A percentile compares a stretch with the other conserved stretches of the same genome.
These are phyloP conservation scores for Rhypophila decipiens DNA, from an alignment of 495 filamentous ascomycete species.

Conservation along the genomic window DNA sequence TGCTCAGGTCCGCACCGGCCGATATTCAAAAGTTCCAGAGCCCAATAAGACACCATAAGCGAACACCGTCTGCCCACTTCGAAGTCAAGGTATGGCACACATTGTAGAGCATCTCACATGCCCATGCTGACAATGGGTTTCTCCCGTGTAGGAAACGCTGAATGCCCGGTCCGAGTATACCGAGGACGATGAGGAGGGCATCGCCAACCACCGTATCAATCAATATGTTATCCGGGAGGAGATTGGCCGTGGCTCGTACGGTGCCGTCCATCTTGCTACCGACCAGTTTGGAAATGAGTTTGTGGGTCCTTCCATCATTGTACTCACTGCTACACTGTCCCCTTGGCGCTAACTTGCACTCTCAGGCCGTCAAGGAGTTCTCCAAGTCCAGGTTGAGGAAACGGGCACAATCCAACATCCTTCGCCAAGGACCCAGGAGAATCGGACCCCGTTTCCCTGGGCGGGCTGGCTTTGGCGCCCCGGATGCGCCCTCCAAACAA, in stretches of 20 bases:
- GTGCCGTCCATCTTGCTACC: conserved; percentile 83
- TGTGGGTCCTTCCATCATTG: conserved; percentile 47
- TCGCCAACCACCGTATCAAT: conserved; percentile 72
- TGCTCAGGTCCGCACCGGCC: conserved; percentile 35
- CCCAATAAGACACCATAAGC: conserved; percentile 67
- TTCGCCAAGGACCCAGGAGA: conserved; percentile 53
- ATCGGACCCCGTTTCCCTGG: conserved; percentile 16
- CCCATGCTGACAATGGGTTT: neutral
- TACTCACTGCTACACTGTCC: too few species aligned
- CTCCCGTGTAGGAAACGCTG: conserved; percentile 64
- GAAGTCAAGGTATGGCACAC: conserved; percentile 56
- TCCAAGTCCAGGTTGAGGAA: conserved; percentile 90
- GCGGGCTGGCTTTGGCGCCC: conserved; percentile 50
- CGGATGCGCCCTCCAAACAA: conserved; percentile 55
- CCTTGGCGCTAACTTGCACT: neutral
- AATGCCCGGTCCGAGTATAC: conserved; percentile 84
- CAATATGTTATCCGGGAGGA: conserved; percentile 94
- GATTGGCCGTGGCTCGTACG: conserved; percentile 92
- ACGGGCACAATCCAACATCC: conserved; percentile 84
- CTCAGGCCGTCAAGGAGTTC: conserved; percentile 92
- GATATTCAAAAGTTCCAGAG: conserved; percentile 45
- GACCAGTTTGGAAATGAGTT: conserved; percentile 92
- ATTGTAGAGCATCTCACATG: too few species aligned
- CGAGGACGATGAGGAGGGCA: conserved; percentile 76
- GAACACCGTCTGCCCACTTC: conserved; percentile 63